A percentile compares a stretch with the other conserved stretches of the same genome.
phyloP scores from a whole-genome alignment of 805 yeast species.

The Saccharomyces cerevisiae region DNA sequence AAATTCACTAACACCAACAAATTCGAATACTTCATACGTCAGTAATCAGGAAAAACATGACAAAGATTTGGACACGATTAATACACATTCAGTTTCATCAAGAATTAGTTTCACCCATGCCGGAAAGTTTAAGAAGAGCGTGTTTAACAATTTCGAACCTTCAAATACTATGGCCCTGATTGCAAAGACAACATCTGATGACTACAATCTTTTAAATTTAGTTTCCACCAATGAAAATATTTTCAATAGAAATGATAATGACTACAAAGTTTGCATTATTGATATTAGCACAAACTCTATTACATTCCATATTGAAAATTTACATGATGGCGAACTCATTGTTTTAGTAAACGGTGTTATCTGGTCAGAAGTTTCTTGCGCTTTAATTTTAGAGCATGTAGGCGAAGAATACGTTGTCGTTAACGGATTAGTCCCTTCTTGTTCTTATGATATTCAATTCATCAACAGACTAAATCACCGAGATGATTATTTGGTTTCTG shows the following conservation, averaged over 20 bases:
- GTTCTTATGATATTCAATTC: constrained; percentile 52
- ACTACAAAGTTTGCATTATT: constrained; percentile 36
- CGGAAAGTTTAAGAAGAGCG: constrained; percentile 20
- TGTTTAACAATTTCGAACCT: constrained; percentile 24
- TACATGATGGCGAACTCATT: constrained; percentile 35
- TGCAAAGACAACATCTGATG: constrained; percentile 28
- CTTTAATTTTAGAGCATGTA: constrained; percentile 31
- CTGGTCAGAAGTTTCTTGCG: constrained; percentile 59
- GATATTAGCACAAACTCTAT: constrained; percentile 46
- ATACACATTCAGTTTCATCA: neutral
- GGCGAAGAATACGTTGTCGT: constrained; percentile 48
- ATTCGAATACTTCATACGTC: constrained; percentile 3
- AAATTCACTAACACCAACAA: constrained; percentile 8
- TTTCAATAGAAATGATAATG: constrained; percentile 27
- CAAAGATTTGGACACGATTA: neutral
- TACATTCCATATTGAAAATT: constrained; percentile 42
- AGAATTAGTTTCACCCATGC: neutral
- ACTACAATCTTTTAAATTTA: constrained; percentile 24
- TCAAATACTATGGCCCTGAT: constrained; percentile 32
- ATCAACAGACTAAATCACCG: constrained; percentile 30
- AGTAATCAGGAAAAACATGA: neutral
- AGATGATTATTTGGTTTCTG: constrained; percentile 32
- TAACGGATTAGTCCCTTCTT: constrained; percentile 55
- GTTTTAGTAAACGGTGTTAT: constrained; percentile 55
- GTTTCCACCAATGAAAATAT: constrained; percentile 21